Conservation (phyloP, 352 stramenopile genomes). For the Bremia lactucae region DNA sequence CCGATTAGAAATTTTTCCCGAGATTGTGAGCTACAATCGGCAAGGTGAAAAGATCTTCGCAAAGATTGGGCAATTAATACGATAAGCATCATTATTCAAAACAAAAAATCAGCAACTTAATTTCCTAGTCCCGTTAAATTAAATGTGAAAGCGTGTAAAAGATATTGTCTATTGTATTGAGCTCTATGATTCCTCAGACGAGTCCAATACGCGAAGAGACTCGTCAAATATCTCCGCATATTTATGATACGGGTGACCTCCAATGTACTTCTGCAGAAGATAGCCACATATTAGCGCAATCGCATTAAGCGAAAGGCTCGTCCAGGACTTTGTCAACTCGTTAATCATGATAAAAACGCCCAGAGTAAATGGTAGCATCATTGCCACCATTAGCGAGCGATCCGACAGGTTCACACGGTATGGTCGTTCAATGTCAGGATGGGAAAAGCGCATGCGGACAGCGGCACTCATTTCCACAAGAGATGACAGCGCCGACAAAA, state of each 20-base stretch:
- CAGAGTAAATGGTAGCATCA: constrained; percentile 44
- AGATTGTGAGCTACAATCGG: too few species aligned
- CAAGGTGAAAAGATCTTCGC: too few species aligned
- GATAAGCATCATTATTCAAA: too few species aligned
- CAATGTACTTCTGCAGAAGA: constrained; percentile 51
- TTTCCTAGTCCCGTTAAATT: too few species aligned
- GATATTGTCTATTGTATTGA: too few species aligned
- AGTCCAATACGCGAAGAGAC: not conserved
- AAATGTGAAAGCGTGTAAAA: too few species aligned
- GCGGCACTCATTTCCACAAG: constrained; percentile 70
- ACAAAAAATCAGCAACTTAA: too few species aligned
- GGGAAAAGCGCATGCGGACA: constrained; percentile 65
- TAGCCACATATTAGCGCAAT: constrained; percentile 36
- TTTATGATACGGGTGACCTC: constrained; percentile 51
- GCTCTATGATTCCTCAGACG: not conserved
- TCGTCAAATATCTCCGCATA: constrained; percentile 41
- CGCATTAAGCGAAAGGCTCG: constrained; percentile 54
- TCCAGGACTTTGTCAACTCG: constrained; percentile 68
- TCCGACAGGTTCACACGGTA: constrained; percentile 71
- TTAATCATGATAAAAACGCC: constrained; percentile 71
- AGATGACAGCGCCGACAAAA: constrained; percentile 57
- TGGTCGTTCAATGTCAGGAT: constrained; percentile 60
- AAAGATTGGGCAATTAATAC: too few species aligned
- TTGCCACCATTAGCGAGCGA: constrained; percentile 30
- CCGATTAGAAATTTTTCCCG: too few species aligned